Evolutionary conservation across 2,329 filamentous ascomycete genomes (phyloP).

Genomic region (Capronia coronata): DNA sequence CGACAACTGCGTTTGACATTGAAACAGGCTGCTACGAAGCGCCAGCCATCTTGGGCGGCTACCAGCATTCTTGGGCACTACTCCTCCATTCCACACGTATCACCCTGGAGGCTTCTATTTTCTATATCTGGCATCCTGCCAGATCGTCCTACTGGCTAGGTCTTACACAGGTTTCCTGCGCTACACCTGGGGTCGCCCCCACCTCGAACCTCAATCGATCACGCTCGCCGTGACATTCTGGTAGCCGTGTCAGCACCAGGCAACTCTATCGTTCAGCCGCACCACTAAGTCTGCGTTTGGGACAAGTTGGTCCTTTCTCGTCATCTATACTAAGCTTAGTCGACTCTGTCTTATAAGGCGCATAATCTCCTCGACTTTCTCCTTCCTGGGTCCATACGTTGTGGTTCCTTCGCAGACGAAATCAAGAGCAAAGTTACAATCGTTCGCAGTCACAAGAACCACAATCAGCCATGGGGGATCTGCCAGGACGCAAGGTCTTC

Average conservation of each 20-base stretch:
- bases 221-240: conserved; percentile 13
- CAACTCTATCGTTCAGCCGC: conserved; percentile 25
- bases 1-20: neutral
- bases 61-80: neutral
- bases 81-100: neutral
- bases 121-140: conserved; percentile 3
- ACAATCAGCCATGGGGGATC: conserved; percentile 48
- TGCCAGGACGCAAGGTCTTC: conserved; percentile 79
- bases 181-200: conserved; percentile 18
- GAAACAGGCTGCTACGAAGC: neutral
- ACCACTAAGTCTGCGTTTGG: conserved; percentile 11
- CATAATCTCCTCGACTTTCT: neutral
- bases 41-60: conserved; percentile 7
- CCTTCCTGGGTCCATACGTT: neutral
- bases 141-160: conserved; percentile 16
- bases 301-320: neutral
- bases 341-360: conserved; percentile 4
- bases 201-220: conserved; percentile 13
- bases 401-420: neutral
- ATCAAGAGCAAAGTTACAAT: neutral
- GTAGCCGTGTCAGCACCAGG: conserved; percentile 20
- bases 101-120: neutral
- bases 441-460: neutral
- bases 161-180: conserved; percentile 15
- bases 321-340: conserved; percentile 5